Conservation (phyloP, 805 yeast genomes). For the Candida gorgasii region DNA sequence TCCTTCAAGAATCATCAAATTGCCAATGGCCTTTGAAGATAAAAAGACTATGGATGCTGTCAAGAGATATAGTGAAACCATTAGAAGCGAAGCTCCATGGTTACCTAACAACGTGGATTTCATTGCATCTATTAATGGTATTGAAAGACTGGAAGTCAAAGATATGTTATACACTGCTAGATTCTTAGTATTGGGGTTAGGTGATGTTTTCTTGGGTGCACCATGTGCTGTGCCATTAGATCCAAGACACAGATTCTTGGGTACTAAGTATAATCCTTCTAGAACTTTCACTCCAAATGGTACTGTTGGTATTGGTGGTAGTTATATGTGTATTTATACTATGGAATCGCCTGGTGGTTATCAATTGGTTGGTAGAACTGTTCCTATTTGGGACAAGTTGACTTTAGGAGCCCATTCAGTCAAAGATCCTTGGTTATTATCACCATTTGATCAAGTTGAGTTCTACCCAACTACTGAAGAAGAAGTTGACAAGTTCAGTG, state of each 20-base stretch:
- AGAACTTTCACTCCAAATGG: slow-evolving; percentile 96
- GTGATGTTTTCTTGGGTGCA: slow-evolving; percentile 96
- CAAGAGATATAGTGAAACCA: slow-evolving; percentile 87
- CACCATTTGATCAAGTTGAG: slow-evolving; percentile 92
- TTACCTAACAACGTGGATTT: slow-evolving; percentile 96
- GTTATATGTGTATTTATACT: slow-evolving; percentile 98
- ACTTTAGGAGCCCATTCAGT: slow-evolving; percentile 66
- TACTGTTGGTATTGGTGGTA: slow-evolving; percentile 97
- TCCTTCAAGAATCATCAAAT: slow-evolving; percentile 73
- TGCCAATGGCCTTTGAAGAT: slow-evolving; percentile 98
- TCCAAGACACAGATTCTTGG: slow-evolving; percentile 90
- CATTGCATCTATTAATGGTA: slow-evolving; percentile 83
- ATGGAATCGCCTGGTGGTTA: slow-evolving; percentile 99
- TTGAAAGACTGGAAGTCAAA: slow-evolving; percentile 71
- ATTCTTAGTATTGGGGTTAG: slow-evolving; percentile 90
- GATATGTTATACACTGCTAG: slow-evolving; percentile 88
- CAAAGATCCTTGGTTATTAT: slow-evolving; percentile 79
- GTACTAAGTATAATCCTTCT: slow-evolving; percentile 94
- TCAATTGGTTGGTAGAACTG: slow-evolving; percentile 93
- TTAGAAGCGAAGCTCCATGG: slow-evolving; percentile 94
- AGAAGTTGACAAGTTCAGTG: slow-evolving; percentile 70
- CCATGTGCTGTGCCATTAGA: slow-evolving; percentile 98
- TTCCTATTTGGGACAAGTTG: slow-evolving; percentile 97
- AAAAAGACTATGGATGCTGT: slow-evolving; percentile 86
- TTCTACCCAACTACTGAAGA: slow-evolving; percentile 89